A percentile compares a stretch with the other conserved stretches of the same genome.
Conservation (phyloP, 2,329 filamentous ascomycete species). For the Clonostachys sp. region DNA sequence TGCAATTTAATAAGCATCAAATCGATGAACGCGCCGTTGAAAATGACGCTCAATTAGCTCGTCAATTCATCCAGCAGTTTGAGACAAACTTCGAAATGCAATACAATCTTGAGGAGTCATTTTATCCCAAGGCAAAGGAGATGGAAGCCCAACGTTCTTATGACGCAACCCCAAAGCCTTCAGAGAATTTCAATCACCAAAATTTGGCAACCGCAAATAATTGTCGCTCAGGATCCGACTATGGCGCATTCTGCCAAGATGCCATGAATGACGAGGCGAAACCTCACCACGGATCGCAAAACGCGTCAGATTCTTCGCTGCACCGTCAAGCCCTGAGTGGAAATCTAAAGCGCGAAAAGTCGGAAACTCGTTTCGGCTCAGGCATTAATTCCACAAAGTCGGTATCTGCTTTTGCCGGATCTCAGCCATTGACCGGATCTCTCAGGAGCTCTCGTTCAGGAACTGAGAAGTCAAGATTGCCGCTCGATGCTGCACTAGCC, state of each 20-base stretch:
- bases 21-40: conserved; percentile 52
- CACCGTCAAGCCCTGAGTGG: too few species aligned
- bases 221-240: too few species aligned
- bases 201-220: conserved; percentile 6
- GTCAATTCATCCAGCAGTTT: conserved; percentile 43
- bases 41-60: conserved; percentile 31
- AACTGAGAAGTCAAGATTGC: conserved; percentile 30
- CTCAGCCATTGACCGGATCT: conserved; percentile 9
- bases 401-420: conserved; percentile 9
- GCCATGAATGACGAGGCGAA: too few species aligned
- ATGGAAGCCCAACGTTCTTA: neutral
- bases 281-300: too few species aligned
- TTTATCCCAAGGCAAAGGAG: conserved; percentile 30
- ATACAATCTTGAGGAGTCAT: conserved; percentile 34
- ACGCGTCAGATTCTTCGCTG: too few species aligned
- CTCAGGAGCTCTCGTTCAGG: conserved; percentile 12
- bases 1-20: conserved; percentile 58
- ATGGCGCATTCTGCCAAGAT: conserved; percentile 1
- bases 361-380: conserved; percentile 9
- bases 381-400: conserved; percentile 21
- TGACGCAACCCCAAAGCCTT: neutral
- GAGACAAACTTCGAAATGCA: conserved; percentile 40
- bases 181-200: neutral
- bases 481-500: conserved; percentile 40
- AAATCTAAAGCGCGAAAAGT: conserved; percentile 1